Conservation (phyloP, 139 green algal species). For the Pleodorina starrii region DNA sequence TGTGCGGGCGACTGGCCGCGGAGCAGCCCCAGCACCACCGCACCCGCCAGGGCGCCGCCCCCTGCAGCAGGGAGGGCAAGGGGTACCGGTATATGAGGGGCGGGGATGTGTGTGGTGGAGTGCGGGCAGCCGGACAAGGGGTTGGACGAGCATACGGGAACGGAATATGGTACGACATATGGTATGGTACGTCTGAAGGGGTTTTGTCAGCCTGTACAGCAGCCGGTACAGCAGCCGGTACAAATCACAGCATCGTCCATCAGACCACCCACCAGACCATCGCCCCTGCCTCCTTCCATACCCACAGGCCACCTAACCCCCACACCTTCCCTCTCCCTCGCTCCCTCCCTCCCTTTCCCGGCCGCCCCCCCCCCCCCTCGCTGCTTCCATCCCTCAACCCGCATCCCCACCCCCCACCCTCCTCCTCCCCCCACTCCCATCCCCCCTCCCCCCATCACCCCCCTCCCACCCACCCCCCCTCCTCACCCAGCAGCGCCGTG, state of each 20-base stretch:
- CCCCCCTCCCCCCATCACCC: background rate
- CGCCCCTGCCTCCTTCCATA: too few relatives aligned
- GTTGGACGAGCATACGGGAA: background rate
- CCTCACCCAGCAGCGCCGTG: constrained; percentile 62
- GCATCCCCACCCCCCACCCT: background rate
- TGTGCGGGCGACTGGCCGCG: background rate
- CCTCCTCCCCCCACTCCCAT: background rate
- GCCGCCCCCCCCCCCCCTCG: too few relatives aligned
- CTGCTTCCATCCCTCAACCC: too few relatives aligned
- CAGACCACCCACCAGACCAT: too few relatives aligned
- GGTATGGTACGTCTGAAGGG: background rate
- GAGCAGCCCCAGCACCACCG: background rate
- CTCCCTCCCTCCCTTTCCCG: too few relatives aligned
- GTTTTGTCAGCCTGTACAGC: background rate
- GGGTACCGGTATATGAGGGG: background rate
- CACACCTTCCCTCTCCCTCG: too few relatives aligned
- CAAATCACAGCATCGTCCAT: too few relatives aligned
- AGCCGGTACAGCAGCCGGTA: too few relatives aligned
- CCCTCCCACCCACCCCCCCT: background rate
- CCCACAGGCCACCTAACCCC: too few relatives aligned
- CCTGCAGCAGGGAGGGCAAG: background rate
- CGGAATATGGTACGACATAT: background rate
- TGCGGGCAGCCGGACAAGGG: background rate
- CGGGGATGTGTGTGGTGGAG: background rate
- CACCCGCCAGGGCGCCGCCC: constrained; percentile 13